Percentiles rank a stretch among this genome's conserved stretches.
phyloP scores from a whole-genome alignment of 164 flowering plant species.

The Houttuynia cordata region DNA sequence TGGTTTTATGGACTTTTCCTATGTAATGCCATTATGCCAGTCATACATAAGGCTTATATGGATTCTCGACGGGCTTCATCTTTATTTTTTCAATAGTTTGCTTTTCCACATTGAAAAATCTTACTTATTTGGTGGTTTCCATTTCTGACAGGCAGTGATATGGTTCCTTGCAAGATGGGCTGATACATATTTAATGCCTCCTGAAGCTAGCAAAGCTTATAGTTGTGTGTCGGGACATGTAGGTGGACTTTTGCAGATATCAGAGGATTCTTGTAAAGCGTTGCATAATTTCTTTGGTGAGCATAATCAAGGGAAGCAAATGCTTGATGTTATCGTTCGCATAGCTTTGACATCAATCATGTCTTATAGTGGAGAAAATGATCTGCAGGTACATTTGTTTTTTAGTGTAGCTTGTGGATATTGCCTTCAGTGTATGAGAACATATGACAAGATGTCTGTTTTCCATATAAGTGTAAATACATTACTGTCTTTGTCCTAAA shows the following conservation, averaged over 20 bases:
- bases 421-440: background rate
- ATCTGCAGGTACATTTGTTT: conserved; percentile 54
- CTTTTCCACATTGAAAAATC: background rate
- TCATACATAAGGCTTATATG: too few species aligned
- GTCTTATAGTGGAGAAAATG: conserved; percentile 85
- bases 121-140: conserved; percentile 1
- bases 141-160: conserved; percentile 50
- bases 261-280: conserved; percentile 27
- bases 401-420: background rate
- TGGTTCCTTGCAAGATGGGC: conserved; percentile 99
- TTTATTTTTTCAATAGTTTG: too few species aligned
- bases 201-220: conserved; percentile 24
- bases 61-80: too few species aligned
- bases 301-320: conserved; percentile 51
- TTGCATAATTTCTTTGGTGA: conserved; percentile 55
- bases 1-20: too few species aligned
- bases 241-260: conserved; percentile 15
- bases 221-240: conserved; percentile 11
- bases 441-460: too few species aligned
- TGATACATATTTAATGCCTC: conserved; percentile 65
- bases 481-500: too few species aligned
- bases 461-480: too few species aligned
- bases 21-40: too few species aligned
- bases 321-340: conserved; percentile 67
- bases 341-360: conserved; percentile 47